These are phyloP conservation scores for Hypoxylon rickii DNA, from an alignment of 495 filamentous ascomycete species.

Conservation along the genomic window DNA sequence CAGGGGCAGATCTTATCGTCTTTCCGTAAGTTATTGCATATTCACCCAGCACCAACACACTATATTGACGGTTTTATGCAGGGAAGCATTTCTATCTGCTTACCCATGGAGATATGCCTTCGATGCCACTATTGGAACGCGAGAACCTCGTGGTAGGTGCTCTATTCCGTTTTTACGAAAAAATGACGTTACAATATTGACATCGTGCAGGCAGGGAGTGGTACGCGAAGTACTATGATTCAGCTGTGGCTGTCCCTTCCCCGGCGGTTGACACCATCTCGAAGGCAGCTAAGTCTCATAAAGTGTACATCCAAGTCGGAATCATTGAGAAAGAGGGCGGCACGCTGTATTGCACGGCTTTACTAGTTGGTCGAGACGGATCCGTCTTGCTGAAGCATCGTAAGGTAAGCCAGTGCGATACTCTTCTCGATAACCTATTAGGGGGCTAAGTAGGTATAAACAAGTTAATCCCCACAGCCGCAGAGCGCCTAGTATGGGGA, in stretches of 20 bases:
- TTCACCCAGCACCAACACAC: neutral
- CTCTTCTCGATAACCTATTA: neutral
- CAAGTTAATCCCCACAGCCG: conserved; percentile 48
- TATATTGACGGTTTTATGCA: conserved; percentile 15
- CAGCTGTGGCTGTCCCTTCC: conserved; percentile 41
- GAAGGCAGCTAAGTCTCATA: conserved; percentile 39
- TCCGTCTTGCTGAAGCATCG: conserved; percentile 44
- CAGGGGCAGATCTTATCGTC: conserved; percentile 51
- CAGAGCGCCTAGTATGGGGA: conserved; percentile 48
- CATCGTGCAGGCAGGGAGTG: conserved; percentile 41
- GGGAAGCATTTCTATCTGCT: conserved; percentile 47
- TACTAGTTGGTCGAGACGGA: conserved; percentile 44
- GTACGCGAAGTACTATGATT: conserved; percentile 48
- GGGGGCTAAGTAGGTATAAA: conserved; percentile 8
- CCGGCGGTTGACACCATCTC: conserved; percentile 42
- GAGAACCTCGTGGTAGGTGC: conserved; percentile 46
- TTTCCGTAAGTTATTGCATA: conserved; percentile 48
- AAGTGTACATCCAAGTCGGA: conserved; percentile 43
- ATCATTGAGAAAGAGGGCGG: conserved; percentile 51
- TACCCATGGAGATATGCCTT: conserved; percentile 52
- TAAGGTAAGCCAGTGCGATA: conserved; percentile 38
- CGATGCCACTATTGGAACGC: conserved; percentile 47
- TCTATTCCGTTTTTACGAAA: neutral
- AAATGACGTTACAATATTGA: conserved; percentile 9
- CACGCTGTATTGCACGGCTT: conserved; percentile 46